Evolutionary conservation across 805 yeast genomes (phyloP), one percentile per base, ranked within the genome.

Genomic region (Yamadazyma akitaensis): DNA sequence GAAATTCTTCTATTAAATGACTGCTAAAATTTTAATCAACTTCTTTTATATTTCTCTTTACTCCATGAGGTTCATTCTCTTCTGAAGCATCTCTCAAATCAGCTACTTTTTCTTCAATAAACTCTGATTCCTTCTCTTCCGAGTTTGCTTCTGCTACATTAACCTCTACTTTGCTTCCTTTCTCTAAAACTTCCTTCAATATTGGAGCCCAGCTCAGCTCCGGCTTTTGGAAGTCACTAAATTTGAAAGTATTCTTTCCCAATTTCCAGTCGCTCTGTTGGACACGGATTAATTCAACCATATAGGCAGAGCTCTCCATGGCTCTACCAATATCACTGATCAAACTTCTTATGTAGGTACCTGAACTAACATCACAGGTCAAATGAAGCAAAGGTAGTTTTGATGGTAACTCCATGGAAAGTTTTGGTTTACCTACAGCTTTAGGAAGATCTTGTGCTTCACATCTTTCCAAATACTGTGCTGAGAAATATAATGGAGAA

Each of bases 281-380:
- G 9, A 70, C 61, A 59, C 99, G 78, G 9, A 81, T 75, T 47
- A 94, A 76, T 54, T 81, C 82, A 8, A 85, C 96, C 96, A 94
- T 91, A 59, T 89, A 89, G 0, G 96, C 88, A 21, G 88, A 80
- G 0, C 91, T 81, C 14, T 85, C 83, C 60, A 91, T 68, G 0
- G 92, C 85, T 49, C 85, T 78, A 1, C 96, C 98, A 37, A 88
- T 73, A 59, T 94, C 99, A 65, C 96, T 88, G 41, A 94, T 75
- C 44, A 94, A 68, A 2, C 97, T 85, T 54, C 99, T 77, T 41
- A 94, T 90, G 58, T 94, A 94, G 0, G 98, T 94, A 1, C 99
- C 99, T 0, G 97, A 89, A 1, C 96, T 85, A 0, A 92, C 99
- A 31, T 79, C 76, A 3, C 95, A 80, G 13, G 76, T 77, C 54